Base-by-base conservation (phyloP, 2,329 filamentous ascomycete species). In the Triangularia verruculosa region DNA sequence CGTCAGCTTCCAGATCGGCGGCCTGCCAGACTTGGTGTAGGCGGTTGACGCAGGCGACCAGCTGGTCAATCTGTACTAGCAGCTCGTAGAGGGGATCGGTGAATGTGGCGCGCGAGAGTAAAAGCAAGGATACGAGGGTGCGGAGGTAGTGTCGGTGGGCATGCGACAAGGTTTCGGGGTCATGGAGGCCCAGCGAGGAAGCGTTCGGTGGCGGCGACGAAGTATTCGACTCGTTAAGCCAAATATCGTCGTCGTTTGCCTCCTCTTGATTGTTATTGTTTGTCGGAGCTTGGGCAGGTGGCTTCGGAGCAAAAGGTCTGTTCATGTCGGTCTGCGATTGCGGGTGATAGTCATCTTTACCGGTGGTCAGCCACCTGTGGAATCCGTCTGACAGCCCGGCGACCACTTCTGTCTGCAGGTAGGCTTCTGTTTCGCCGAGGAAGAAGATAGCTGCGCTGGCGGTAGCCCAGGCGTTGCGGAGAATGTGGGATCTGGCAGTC, bases 391-490 rank as follows among this genome's bases (percentile, higher is more conserved):
- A 97, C 1, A 92, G 88, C 30, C 88, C 88, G 64, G 88, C 86
- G 13, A 97, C 89, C 6, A 98, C 89, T 72, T 97, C 93, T 1
- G 91, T 92, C 74, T 97, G 94, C 53, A 98, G 87, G 71, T 96
- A 98, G 2, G 87, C 87, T 69, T 94, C 90, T 13, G 92, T 89
- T 74, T 97, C 93, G 0, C 91, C 92, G 3, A 98, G 81, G 69
- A 98, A 90, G 77, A 97, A 97, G 3, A 96, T 86, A 1, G 92
- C 89, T 2, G 93, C 91, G 72, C 91, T 93, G 69, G 90, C 89
- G 0, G 92, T 96, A 0, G 93, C 94, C 95, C 95, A 99, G 0
- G 94, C 85, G 67, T 88, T 89, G 15, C 95, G 87, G 83, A 96
- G 90, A 0, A 85, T 83, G 32, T 82, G 81, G 4, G 85, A 83